Base-by-base conservation (phyloP, 75 land plant species). In the Ceratopteris richardii region DNA sequence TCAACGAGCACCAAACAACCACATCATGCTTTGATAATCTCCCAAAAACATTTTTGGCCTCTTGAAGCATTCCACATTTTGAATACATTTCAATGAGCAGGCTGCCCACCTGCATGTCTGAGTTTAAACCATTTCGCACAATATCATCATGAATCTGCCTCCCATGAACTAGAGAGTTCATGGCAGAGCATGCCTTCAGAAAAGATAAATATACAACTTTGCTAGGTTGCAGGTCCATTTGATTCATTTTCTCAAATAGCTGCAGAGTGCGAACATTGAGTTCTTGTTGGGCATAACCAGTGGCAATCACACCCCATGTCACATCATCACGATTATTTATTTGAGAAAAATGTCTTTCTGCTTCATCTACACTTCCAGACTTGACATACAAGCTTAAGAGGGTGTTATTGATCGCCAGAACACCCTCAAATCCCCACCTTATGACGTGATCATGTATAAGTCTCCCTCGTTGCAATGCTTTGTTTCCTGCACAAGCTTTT, bases 1-100 rank as follows among this genome's bases (percentile, higher is more conserved):
- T 27, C 67, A 67, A 42, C 12, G 67, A 24, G 23, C 17, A 63
- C 65, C 65, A 67, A 21, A 50, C 14, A 17, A 67, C 54, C 22
- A 60, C 63, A 19, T 65, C 67, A n/a, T 14, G 63, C 19, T 18
- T 40, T 6, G 28, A 43, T 27, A 57, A 37, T 17, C 56, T 21
- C 11, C 36, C 62, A 43, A 65, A 65, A 11, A 57, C 67, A 22
- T 20, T 27, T n/a, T 33, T 16, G 39, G 67, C 67, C 60, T 58
- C 64, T 20, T 57, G 40, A 11, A 65, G 24, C 16, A 24, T 56
- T 24, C 67, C 67, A 65, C 64, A 65, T 31, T 57, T 56, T 16
- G 26, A 47, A 57, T 65, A 65, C 26, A 60, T 40, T 20, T 57
- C 50, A 6, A 57, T 39, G 16, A 65, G 42, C 26, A 20, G 43